Evolutionary conservation across 2,329 filamentous ascomycete genomes (phyloP).

Genomic region (Xylogone sp.): DNA sequence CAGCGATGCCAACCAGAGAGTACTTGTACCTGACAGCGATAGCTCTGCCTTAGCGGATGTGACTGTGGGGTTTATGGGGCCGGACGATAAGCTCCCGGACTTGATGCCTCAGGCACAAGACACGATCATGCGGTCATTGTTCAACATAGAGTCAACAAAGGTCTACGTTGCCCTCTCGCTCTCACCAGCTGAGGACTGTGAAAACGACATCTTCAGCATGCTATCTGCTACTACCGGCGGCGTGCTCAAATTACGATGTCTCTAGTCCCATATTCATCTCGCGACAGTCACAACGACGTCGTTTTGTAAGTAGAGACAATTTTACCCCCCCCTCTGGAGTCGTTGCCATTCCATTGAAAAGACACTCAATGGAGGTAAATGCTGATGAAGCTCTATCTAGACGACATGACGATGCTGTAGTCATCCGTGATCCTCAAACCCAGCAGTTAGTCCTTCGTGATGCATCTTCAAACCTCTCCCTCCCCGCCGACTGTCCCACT

Average conservation of each 20-base stretch:
- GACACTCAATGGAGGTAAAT: neutral
- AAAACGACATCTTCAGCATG: slow-evolving; percentile 1
- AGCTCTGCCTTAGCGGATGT: neutral
- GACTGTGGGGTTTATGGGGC: neutral
- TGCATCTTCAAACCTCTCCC: slow-evolving; percentile 43
- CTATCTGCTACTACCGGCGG: neutral
- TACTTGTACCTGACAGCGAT: too few species aligned
- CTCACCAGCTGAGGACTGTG: neutral
- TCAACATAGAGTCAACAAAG: neutral
- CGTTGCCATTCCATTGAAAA: too few species aligned
- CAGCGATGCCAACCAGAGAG: too few species aligned
- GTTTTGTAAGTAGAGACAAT: slow-evolving; percentile 61
- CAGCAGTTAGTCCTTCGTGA: slow-evolving; percentile 79
- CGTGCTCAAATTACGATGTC: slow-evolving; percentile 44
- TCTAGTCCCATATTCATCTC: slow-evolving; percentile 71
- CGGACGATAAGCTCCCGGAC: neutral
- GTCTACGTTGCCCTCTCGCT: neutral
- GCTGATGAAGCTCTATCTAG: slow-evolving; percentile 41
- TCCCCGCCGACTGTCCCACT: slow-evolving; percentile 69
- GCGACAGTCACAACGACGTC: slow-evolving; percentile 68
- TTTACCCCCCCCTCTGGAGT: too few species aligned
- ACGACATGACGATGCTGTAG: slow-evolving; percentile 87
- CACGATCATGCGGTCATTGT: slow-evolving; percentile 1
- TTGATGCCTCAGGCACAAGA: neutral
- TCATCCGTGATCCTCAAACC: slow-evolving; percentile 83